Base-by-base conservation (phyloP, 2,329 filamentous ascomycete genomes). In the Colletotrichum orbiculare region DNA sequence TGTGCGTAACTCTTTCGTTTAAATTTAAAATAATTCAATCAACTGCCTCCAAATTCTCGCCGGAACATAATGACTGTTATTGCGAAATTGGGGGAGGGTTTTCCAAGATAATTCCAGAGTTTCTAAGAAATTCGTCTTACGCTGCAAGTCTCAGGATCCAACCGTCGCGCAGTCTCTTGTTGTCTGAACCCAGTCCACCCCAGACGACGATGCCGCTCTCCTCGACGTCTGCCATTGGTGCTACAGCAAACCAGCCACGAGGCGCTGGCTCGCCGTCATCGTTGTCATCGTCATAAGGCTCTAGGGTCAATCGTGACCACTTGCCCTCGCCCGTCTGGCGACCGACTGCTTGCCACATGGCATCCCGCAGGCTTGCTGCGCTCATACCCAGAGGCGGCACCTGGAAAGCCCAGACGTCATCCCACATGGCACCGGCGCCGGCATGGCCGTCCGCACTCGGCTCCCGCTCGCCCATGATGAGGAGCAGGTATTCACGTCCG, bases 351-450 rank as follows among this genome's bases (percentile, higher is more conserved):
- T 83, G 81, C 74, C 81, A 76, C 57, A 88, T 77, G n/a, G 86
- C 84, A 63, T 88, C 80, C 37, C 83, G 82, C 65, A 89, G 75
- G 70, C 84, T 85, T 2, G 86, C 86, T 1, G 82, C 77, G 12
- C 83, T 85, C 79, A 84, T 82, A 61, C 83, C 82, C 50, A 82
- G 74, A 9, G 85, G 82, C 9, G 85, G 87, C 15, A 88, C 81
- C 75, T 88, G 85, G 75, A 88, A 90, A 13, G 83, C 81, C 89
- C 89, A 91, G 15, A 89, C 83, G 71, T 91, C 88, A 67, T 80
- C 76, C 76, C 82, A 83, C 73, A 87, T 89, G 63, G 79, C 81
- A 33, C 84, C 86, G 2, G 84, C 82, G 13, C 76, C 82, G 15
- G 79, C 79, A 69, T 86, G 82, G 35, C 84, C 85, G 2, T 80